Conservation (phyloP, 169 alveolate species). For the Cryptosporidium sp. region DNA sequence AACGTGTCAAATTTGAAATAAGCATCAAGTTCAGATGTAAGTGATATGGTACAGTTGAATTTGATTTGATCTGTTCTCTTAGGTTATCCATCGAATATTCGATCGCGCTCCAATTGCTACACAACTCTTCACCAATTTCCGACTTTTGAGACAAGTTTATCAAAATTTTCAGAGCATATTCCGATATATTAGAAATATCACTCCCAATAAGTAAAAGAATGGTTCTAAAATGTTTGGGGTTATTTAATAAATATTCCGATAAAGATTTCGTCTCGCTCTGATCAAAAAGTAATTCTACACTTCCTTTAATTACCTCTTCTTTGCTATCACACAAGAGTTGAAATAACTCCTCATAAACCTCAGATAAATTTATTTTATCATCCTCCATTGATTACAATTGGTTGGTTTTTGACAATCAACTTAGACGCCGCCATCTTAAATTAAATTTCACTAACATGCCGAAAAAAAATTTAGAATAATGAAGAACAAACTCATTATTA, state of each 20-base stretch:
- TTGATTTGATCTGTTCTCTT: slow-evolving; percentile 44
- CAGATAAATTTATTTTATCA: background rate
- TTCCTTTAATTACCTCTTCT: slow-evolving; percentile 39
- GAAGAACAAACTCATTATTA: no score
- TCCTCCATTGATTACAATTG: slow-evolving; percentile 10
- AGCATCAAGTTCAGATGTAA: slow-evolving; percentile 30
- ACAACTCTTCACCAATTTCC: slow-evolving; percentile 32
- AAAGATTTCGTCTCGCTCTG: slow-evolving; percentile 53
- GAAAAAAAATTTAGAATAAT: background rate
- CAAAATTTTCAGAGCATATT: slow-evolving; percentile 18
- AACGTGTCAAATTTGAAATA: slow-evolving; percentile 63
- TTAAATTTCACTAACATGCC: background rate
- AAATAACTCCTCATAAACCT: slow-evolving; percentile 42
- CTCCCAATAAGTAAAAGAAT: slow-evolving; percentile 27
- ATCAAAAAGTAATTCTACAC: slow-evolving; percentile 36
- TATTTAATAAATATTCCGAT: background rate
- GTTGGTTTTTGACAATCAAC: background rate
- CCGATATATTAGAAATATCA: slow-evolving; percentile 14
- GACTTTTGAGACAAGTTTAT: slow-evolving; percentile 56
- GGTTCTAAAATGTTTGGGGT: slow-evolving; percentile 17
- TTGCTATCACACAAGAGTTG: background rate
- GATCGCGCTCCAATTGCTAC: slow-evolving; percentile 21
- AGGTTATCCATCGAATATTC: slow-evolving; percentile 60
- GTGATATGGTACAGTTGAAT: slow-evolving; percentile 47
- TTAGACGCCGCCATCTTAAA: slow-evolving; percentile 20